Base-by-base conservation (phyloP, 2,329 filamentous ascomycete species). In the Polytolypa hystricis region DNA sequence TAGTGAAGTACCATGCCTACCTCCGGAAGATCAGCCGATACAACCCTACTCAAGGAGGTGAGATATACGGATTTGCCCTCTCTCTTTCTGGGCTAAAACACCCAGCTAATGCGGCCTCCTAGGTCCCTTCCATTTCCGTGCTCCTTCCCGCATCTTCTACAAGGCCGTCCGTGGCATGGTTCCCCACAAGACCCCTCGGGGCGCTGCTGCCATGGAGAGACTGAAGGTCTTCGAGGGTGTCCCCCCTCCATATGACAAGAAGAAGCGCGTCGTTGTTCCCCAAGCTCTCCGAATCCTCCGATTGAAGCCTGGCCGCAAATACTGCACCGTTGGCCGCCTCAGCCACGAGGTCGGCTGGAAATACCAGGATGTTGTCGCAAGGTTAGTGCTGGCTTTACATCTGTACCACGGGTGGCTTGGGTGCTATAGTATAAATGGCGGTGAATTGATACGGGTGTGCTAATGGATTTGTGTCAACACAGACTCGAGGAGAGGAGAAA, bases 1-100 rank as follows among this genome's bases (percentile, higher is more conserved):
- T 65, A 98, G 91, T 98, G 73, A 98, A 98, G 85, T 98, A 98
- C 82, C 84, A 91, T 69, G 85, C 91, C 70, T 96, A 96, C 78
- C 82, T 98, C 63, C 86, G 91, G 78, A 98, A 98, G 83, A 91
- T 93, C 74, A 98, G 91, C 67, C 85, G 91, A 71, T 98, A 81
- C 84, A 98, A 98, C 81, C 87, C 91, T 65, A 95, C 86, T 60
- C 87, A 89, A 66, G 91, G 89, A 81, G 89, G 83, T 86, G 74
- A 75, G 80, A 69, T 30, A 35, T 50, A 42, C 43, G 41, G 33
- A 40, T 29, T 37, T 7, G n/a, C 7, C 21, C 21, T 7, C 21
- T 7, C 21, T n/a, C n/a, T 7, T 25, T n/a, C 7, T n/a, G 12
- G 31, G 10, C 29, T 18, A 39, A 27, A 28, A n/a, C 14, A 25